phyloP scores from a whole-genome alignment of 306 rosid genomes.

The Pterocarpus santalinus region DNA sequence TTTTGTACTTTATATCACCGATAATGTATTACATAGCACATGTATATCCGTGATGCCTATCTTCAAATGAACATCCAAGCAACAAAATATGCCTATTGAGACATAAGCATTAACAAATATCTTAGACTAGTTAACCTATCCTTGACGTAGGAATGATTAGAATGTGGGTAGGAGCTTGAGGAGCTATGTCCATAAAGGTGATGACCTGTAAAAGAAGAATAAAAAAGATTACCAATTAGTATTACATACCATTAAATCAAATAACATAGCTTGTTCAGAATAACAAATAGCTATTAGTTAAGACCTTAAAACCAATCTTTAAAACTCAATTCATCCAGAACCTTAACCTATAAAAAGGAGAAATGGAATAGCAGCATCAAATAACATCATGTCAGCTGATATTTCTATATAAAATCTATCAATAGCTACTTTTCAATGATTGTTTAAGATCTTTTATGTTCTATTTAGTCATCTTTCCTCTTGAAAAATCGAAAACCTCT shows the following conservation, averaged over 20 bases:
- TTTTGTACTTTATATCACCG: neutral
- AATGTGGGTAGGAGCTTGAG: conserved; percentile 86
- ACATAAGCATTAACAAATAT: conserved; percentile 46
- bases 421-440: too few relatives aligned
- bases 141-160: conserved; percentile 77
- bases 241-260: neutral
- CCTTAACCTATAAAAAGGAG: too few relatives aligned
- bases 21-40: neutral
- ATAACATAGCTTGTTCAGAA: conserved; percentile 8
- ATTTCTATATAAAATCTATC: too few relatives aligned
- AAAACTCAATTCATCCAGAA: too few relatives aligned
- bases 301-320: too few relatives aligned
- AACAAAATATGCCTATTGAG: neutral
- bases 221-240: conserved; percentile 19
- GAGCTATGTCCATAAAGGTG: conserved; percentile 84
- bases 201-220: conserved; percentile 64
- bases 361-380: too few relatives aligned
- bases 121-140: conserved; percentile 85
- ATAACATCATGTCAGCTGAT: too few relatives aligned
- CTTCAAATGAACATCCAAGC: neutral
- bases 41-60: neutral
- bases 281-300: neutral
- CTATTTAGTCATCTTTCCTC: too few relatives aligned
- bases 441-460: too few relatives aligned
- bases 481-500: too few relatives aligned